Base-by-base conservation (phyloP, 305 asterid genomes). In the Fraxinus dipetala region DNA sequence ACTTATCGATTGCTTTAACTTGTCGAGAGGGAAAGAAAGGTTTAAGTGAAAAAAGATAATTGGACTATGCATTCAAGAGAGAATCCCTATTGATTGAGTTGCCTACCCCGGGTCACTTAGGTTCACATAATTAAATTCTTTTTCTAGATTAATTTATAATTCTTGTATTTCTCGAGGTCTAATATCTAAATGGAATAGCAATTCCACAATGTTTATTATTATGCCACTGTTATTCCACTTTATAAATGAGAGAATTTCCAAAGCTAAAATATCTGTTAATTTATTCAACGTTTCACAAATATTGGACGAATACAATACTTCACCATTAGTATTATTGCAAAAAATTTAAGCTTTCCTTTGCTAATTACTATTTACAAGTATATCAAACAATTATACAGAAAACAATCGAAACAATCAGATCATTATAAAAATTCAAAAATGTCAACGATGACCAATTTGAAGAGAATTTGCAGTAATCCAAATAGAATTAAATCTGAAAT, bases 171-270 rank as follows among this genome's bases (percentile, higher is more conserved):
- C 43, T 36, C 10, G 43, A 36, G 9, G 43, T 36, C 43, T 36
- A 63, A 63, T 24, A 22, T 9, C 32, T 24, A 24, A 9, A 63
- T 63, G 14, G 24, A 24, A 8, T 63, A 24, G n/a, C 72, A 22
- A 7, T 63, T 24, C 72, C 28, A 63, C 34, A 24, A 24, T 63
- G 72, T 63, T 24, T 24, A 63, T 63, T 9, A 24, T 63, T 63
- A 24, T 63, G 72, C 72, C 72, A 61, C 72, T n/a, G 26, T 61
- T 61, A 61, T 61, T 22, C 72, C 72, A 61, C 78, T 70, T 36
- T 36, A 14, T 13, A 67, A 31, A 48, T 36, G 26, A 45, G 1
- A 22, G 67, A 63, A 78, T 26, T 11, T 20, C 67, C 20, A 32
- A 74, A 31, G 80, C 31, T 59, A 20, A 16, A 59, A 30, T 22